These are phyloP conservation scores for Phytophthora ohioensis DNA, from an alignment of 352 stramenopile genomes.

Conservation along the genomic window DNA sequence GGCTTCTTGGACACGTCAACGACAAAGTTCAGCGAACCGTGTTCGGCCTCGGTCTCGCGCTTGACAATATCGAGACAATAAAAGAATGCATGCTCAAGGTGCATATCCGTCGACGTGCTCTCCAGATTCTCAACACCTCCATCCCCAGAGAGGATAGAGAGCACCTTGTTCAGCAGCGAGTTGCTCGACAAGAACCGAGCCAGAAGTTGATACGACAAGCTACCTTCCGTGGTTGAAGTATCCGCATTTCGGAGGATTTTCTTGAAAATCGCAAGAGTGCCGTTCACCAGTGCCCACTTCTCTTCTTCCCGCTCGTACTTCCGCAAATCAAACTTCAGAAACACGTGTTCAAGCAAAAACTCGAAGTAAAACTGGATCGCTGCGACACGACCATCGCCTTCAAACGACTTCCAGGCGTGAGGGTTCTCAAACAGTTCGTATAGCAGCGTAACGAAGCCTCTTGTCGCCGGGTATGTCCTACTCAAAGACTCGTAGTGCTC, in stretches of 20 bases:
- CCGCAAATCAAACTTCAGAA: conserved; percentile 86
- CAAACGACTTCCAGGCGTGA: conserved; percentile 77
- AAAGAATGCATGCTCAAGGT: conserved; percentile 84
- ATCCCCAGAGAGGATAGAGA: conserved; percentile 75
- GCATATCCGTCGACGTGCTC: conserved; percentile 73
- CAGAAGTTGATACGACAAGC: conserved; percentile 74
- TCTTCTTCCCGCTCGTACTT: conserved; percentile 88
- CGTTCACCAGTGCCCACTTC: conserved; percentile 83
- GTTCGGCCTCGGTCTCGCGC: conserved; percentile 71
- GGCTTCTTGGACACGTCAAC: conserved; percentile 58
- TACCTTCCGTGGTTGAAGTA: conserved; percentile 55
- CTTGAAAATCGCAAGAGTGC: conserved; percentile 79
- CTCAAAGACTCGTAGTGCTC: conserved; percentile 87
- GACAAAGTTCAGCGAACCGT: conserved; percentile 75
- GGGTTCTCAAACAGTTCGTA: conserved; percentile 83
- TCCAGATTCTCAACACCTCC: conserved; percentile 80
- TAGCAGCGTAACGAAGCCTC: conserved; percentile 78
- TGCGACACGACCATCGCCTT: conserved; percentile 76
- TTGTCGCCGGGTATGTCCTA: conserved; percentile 79
- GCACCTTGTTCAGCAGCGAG: conserved; percentile 70
- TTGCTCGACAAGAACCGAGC: conserved; percentile 75
- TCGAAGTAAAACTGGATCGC: conserved; percentile 89
- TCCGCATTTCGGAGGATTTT: conserved; percentile 70
- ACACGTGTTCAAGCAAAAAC: conserved; percentile 83
- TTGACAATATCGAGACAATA: conserved; percentile 85